phyloP scores from a whole-genome alignment of 225 moss, liverwort and hornwort species.

The Rhytidiadelphus loreus region DNA sequence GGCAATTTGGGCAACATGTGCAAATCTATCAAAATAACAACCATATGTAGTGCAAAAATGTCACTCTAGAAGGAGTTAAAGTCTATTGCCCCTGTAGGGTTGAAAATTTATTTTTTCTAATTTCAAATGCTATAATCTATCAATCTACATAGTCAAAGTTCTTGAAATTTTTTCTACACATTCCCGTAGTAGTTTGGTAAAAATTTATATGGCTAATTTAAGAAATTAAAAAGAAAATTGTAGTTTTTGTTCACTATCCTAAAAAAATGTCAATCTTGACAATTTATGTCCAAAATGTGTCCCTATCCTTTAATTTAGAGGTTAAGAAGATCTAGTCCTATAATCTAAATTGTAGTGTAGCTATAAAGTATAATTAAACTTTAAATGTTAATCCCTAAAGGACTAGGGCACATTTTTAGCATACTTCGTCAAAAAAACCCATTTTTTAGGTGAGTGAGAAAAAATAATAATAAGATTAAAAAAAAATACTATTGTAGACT shows the following conservation, averaged over 20 bases:
- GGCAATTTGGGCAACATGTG: rapidly evolving
- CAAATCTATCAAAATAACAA: not conserved
- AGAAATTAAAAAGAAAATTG: no score
- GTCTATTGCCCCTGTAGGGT: not conserved
- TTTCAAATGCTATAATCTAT: not conserved
- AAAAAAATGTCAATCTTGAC: not conserved
- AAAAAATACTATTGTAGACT: not conserved
- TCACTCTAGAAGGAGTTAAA: not conserved
- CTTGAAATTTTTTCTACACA: no score
- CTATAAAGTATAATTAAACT: rapidly evolving
- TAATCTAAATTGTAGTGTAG: not conserved
- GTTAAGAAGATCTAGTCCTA: not conserved
- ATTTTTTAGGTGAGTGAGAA: not conserved
- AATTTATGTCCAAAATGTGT: not conserved
- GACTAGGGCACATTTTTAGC: not conserved
- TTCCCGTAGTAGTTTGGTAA: rapidly evolving
- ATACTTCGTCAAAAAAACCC: not conserved
- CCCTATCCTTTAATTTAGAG: rapidly evolving
- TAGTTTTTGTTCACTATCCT: not conserved
- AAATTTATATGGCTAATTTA: not conserved
- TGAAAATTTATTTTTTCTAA: not conserved
- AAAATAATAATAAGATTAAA: no score
- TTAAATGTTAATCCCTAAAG: not conserved
- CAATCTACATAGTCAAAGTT: rapidly evolving
- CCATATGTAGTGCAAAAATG: not conserved